These are phyloP conservation scores for Termitomyces titanicus DNA, from an alignment of 768 basidiomycete species.

Conservation along the genomic window DNA sequence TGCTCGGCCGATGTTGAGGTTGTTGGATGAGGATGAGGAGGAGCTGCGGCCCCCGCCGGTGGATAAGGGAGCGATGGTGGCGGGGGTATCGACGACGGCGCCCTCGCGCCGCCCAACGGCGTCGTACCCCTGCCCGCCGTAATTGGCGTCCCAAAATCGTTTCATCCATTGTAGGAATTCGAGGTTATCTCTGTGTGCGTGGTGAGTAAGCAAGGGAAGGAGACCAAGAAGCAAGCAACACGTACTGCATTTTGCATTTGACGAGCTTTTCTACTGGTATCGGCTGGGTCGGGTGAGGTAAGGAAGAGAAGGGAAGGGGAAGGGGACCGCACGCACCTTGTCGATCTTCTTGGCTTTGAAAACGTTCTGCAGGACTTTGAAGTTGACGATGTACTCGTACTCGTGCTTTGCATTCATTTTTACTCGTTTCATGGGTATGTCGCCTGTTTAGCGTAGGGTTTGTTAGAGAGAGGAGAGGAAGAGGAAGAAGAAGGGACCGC, in stretches of 20 bases:
- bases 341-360: constrained; percentile 95
- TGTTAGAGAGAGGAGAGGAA: not conserved
- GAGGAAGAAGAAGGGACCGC: constrained; percentile 17
- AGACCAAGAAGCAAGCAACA: constrained; percentile 15
- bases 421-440: constrained; percentile 86
- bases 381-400: constrained; percentile 94
- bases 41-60: constrained; percentile 34
- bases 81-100: constrained; percentile 69
- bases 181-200: constrained; percentile 76
- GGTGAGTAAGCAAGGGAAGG: not conserved
- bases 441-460: constrained; percentile 48
- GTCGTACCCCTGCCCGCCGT: constrained; percentile 84
- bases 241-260: constrained; percentile 99
- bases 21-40: too few species aligned
- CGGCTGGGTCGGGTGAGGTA: constrained; percentile 48
- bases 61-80: constrained; percentile 69
- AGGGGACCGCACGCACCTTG: constrained; percentile 54
- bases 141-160: constrained; percentile 93
- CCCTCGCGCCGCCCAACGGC: constrained; percentile 79
- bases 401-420: constrained; percentile 97
- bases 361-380: constrained; percentile 88
- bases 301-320: constrained; percentile 6
- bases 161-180: constrained; percentile 98
- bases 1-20: constrained; percentile 30
- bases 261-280: constrained; percentile 93